A percentile compares a stretch with the other conserved stretches of the same genome.
These are phyloP conservation scores for Cutaneotrichosporon sp. DNA, from an alignment of 1,284 basidiomycete species.

Conservation along the genomic window DNA sequence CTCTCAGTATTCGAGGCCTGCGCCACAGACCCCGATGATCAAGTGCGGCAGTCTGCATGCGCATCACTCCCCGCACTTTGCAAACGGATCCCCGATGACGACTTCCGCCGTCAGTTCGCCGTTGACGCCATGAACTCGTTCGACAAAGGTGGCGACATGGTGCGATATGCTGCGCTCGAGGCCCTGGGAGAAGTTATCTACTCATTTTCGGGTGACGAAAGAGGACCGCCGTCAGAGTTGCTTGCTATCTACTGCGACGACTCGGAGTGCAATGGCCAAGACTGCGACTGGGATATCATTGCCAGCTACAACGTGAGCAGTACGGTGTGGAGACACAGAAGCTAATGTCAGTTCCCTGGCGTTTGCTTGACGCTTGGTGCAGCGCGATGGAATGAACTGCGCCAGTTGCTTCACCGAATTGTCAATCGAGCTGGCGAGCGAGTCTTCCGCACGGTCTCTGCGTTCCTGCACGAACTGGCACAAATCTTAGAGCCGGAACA, in stretches of 20 bases:
- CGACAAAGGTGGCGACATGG: constrained; percentile 62
- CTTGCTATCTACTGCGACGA: constrained; percentile 64
- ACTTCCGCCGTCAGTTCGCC: constrained; percentile 59
- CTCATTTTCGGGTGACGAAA: constrained; percentile 63
- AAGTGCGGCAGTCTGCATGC: constrained; percentile 83
- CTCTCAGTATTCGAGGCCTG: constrained; percentile 73
- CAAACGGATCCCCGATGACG: constrained; percentile 56
- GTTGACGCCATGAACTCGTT: constrained; percentile 61
- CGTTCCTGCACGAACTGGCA: constrained; percentile 83
- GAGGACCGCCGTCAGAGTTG: constrained; percentile 72
- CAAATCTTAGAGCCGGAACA: constrained; percentile 71
- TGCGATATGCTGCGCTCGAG: constrained; percentile 78
- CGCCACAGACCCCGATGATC: constrained; percentile 66
- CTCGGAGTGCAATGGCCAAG: constrained; percentile 22
- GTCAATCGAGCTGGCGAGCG: constrained; percentile 52
- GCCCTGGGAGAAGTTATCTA: constrained; percentile 86
- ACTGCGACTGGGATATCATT: constrained; percentile 72
- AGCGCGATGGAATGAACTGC: constrained; percentile 70
- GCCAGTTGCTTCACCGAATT: constrained; percentile 63
- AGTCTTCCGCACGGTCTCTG: constrained; percentile 55
- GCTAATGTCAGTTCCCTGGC: constrained; percentile 61
- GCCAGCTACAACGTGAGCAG: constrained; percentile 73
- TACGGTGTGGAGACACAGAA: not conserved
- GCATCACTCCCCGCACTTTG: constrained; percentile 79
- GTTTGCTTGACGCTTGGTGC: constrained; percentile 78